Base-by-base conservation (phyloP, 345 rosid genomes). In the Populus davidiana region DNA sequence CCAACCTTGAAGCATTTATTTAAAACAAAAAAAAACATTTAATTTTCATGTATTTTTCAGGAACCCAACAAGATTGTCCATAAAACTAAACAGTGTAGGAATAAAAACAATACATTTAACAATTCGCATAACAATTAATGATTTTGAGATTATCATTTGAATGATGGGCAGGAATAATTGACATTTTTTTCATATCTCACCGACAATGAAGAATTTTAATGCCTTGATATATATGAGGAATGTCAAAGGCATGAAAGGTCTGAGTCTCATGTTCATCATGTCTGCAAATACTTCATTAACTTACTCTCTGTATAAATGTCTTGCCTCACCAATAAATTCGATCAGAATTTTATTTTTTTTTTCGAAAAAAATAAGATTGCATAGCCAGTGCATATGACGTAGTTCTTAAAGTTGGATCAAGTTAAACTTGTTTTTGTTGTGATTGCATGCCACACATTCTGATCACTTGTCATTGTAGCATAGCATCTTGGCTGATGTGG, bases 401-500 rank as follows among this genome's bases (percentile, higher is more conserved):
- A 50, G 49, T 4, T 35, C 33, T 9, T 25, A 4, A 67, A 62
- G 14, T 25, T 35, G 27, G 66, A 29, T 67, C 54, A 36, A 23
- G 59, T 56, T 33, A 49, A 36, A 5, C n/a, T 31, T 21, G 44
- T 31, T 16, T n/a, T 33, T 66, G 68, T 23, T 52, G 73, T 3
- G 62, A 39, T 31, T 71, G 65, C 35, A 23, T 49, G 62, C 13
- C 36, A 27, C 29, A 20, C n/a, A n/a, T 36, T 35, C 33, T 18
- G 39, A 68, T 49, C 54, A 54, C 39, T 59, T 52, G 47, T 70
- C 62, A n/a, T 31, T 18, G 47, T 33, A 35, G 50, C 10, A 52
- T 20, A 38, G 70, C 69, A 70, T 78, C 72, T 68, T 73, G 63
- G 87, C 77, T 85, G 84, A 83, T 75, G 86, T 77, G 87, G 85